phyloP scores from a whole-genome alignment of 1,284 basidiomycete species.

The Cystobasidium pallidum region DNA sequence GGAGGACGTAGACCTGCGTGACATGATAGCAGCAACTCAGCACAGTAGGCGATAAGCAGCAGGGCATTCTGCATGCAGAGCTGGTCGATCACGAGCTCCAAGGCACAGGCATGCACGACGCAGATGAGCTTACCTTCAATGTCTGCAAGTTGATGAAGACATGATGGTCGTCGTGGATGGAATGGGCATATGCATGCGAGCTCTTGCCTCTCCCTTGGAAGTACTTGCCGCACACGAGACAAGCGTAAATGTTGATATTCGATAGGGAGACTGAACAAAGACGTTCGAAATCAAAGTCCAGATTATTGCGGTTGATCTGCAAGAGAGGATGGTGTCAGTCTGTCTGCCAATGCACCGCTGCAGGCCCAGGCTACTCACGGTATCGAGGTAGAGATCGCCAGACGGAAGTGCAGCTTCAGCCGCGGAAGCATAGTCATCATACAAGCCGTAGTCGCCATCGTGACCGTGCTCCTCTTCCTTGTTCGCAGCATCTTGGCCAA shows the following conservation, averaged over 20 bases:
- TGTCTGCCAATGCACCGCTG: background rate
- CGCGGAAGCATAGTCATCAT: conserved; percentile 16
- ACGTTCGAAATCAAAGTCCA: conserved; percentile 99
- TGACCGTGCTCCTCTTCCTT: conserved; percentile 20
- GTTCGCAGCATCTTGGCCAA: background rate
- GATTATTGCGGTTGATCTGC: conserved; percentile 80
- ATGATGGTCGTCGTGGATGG: conserved; percentile 96
- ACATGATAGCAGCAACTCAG: background rate
- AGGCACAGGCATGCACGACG: conserved; percentile 22
- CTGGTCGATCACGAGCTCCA: conserved; percentile 8
- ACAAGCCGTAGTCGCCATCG: conserved; percentile 38
- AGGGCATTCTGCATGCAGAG: conserved; percentile 2
- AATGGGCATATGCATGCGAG: conserved; percentile 94
- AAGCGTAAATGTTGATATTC: conserved; percentile 97
- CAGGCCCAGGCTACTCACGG: conserved; percentile 62
- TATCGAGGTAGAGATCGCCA: conserved; percentile 89
- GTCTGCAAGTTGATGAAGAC: conserved; percentile 96
- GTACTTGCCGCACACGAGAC: conserved; percentile 97
- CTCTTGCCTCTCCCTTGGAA: conserved; percentile 94
- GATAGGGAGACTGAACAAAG: conserved; percentile 94
- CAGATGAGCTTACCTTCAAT: conserved; percentile 68
- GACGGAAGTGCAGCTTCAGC: conserved; percentile 28
- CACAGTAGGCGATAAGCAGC: background rate
- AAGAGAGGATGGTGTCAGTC: conserved; percentile 18
- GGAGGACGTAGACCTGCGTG: conserved; percentile 88